These are phyloP conservation scores for Paramarasmius palmivorus DNA, from an alignment of 1,284 basidiomycete species.

Conservation along the genomic window DNA sequence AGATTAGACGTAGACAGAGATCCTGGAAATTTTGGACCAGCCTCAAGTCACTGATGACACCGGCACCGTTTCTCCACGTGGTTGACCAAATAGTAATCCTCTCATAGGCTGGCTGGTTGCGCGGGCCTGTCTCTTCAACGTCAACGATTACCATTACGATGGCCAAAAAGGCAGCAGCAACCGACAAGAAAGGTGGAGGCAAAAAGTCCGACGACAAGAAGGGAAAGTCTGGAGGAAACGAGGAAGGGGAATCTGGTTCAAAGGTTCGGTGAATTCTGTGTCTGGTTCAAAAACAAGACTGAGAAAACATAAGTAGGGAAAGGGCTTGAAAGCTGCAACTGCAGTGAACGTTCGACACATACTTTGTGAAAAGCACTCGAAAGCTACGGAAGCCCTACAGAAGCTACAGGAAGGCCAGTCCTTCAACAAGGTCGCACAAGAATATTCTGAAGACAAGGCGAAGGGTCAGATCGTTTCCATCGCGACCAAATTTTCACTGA, in stretches of 20 bases:
- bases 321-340: slow-evolving; percentile 65
- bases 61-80: background rate
- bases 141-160: background rate
- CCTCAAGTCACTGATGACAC: background rate
- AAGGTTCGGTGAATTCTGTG: slow-evolving; percentile 9
- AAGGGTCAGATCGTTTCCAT: slow-evolving; percentile 51
- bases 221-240: slow-evolving; percentile 9
- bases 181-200: slow-evolving; percentile 1
- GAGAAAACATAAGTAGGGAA: slow-evolving; percentile 4
- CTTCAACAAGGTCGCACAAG: slow-evolving; percentile 85
- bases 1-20: background rate
- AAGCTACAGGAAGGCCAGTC: slow-evolving; percentile 76
- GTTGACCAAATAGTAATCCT: background rate
- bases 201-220: slow-evolving; percentile 13
- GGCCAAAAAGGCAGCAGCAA: slow-evolving; percentile 11
- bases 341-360: slow-evolving; percentile 85
- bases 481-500: background rate
- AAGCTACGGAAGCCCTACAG: slow-evolving; percentile 70
- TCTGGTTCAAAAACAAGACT: background rate
- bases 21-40: background rate
- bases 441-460: slow-evolving; percentile 87
- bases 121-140: background rate
- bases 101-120: background rate
- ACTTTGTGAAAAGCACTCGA: slow-evolving; percentile 84
- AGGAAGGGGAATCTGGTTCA: slow-evolving; percentile 9